These are phyloP conservation scores for Nakazawaea wickerhamii DNA, from an alignment of 805 yeast genomes.

Conservation along the genomic window DNA sequence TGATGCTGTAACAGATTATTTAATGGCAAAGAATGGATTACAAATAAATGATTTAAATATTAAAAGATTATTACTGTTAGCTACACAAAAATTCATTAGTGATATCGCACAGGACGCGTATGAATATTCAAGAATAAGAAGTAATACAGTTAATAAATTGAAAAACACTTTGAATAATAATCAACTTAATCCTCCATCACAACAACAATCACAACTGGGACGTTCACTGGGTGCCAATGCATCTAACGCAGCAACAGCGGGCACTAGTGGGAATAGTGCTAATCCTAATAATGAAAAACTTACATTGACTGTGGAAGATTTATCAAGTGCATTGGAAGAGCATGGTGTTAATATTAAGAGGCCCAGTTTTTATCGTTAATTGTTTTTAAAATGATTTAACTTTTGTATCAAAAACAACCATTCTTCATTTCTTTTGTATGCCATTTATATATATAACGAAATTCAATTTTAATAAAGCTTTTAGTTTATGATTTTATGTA, in stretches of 20 bases:
- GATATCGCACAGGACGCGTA: slow-evolving; percentile 96
- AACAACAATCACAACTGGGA: slow-evolving; percentile 5
- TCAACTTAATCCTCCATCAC: slow-evolving; percentile 27
- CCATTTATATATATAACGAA: background rate
- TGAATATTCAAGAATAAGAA: slow-evolving; percentile 86
- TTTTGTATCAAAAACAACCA: background rate
- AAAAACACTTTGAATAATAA: slow-evolving; percentile 74
- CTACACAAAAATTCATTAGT: slow-evolving; percentile 91
- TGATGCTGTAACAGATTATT: slow-evolving; percentile 93
- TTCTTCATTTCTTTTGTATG: background rate
- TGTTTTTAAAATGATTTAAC: background rate
- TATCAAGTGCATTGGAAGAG: slow-evolving; percentile 88
- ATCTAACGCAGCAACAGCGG: slow-evolving; percentile 19
- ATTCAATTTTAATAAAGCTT: background rate
- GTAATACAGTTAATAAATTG: slow-evolving; percentile 79
- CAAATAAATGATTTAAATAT: slow-evolving; percentile 71
- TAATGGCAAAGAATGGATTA: slow-evolving; percentile 79
- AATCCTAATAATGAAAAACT: slow-evolving; percentile 42
- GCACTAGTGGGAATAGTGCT: slow-evolving; percentile 14
- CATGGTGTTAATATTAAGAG: slow-evolving; percentile 76
- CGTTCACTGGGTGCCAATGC: slow-evolving; percentile 6
- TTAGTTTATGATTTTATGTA: background rate
- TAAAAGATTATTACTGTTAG: slow-evolving; percentile 82
- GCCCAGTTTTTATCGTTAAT: slow-evolving; percentile 87
- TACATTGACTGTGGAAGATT: slow-evolving; percentile 87